phyloP scores from a whole-genome alignment of 2,329 filamentous ascomycete species.

The Lecanoromycetidae sp. region DNA sequence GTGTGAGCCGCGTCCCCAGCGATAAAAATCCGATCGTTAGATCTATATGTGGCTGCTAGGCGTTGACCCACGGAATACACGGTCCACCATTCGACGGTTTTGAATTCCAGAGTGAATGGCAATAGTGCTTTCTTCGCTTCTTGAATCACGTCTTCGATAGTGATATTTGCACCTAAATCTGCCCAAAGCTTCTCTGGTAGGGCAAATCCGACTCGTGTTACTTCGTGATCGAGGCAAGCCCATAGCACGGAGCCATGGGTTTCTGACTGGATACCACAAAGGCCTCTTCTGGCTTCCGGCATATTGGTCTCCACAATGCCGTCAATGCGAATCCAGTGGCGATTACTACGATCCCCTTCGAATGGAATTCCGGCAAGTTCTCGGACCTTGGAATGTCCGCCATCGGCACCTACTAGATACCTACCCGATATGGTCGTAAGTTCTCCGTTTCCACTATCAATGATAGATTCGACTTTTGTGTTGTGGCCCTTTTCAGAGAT shows the following conservation, averaged over 20 bases:
- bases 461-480: constrained; percentile 26
- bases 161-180: constrained; percentile 20
- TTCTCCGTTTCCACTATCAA: constrained; percentile 24
- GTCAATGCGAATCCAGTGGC: constrained; percentile 69
- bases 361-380: constrained; percentile 40
- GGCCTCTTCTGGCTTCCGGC: constrained; percentile 55
- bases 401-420: constrained; percentile 61
- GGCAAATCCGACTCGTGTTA: constrained; percentile 43
- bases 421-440: constrained; percentile 44
- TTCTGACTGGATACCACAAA: constrained; percentile 5
- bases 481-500: constrained; percentile 41
- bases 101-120: constrained; percentile 30
- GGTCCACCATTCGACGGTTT: constrained; percentile 34
- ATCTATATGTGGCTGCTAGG: constrained; percentile 43
- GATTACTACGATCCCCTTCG: constrained; percentile 55
- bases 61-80: constrained; percentile 34
- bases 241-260: constrained; percentile 33
- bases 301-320: constrained; percentile 61
- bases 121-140: constrained; percentile 31
- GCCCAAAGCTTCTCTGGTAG: constrained; percentile 30
- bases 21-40: constrained; percentile 21
- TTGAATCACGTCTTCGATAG: constrained; percentile 27
- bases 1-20: constrained; percentile 21
- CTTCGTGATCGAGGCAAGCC: constrained; percentile 42
- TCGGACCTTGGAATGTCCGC: constrained; percentile 54